Conservation (phyloP, 352 stramenopile genomes). For the Phytophthora syringae region DNA sequence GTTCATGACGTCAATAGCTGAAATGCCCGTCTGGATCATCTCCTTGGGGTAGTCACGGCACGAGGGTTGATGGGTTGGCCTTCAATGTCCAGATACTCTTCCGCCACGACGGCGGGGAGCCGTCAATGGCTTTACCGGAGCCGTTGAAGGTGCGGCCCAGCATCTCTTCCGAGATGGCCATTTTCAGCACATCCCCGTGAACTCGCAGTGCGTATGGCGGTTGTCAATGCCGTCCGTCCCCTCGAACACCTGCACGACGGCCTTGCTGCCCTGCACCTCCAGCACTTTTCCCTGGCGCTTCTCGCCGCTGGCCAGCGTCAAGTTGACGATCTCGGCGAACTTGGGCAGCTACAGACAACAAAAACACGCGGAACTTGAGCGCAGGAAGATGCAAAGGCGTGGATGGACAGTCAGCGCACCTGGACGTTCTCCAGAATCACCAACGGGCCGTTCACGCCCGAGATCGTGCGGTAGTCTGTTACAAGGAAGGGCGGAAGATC, state of each 20-base stretch:
- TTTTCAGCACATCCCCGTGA: constrained; percentile 99
- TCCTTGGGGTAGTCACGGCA: constrained; percentile 99
- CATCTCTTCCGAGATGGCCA: constrained; percentile 99
- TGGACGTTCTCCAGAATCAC: constrained; percentile 99
- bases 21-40: constrained; percentile 99
- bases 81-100: constrained; percentile 99
- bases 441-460: constrained; percentile 98
- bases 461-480: constrained; percentile 97
- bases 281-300: constrained; percentile 94
- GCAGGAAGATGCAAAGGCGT: background rate
- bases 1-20: constrained; percentile 99
- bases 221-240: constrained; percentile 99
- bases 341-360: constrained; percentile 86
- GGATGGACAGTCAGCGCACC: constrained; percentile 45
- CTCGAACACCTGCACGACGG: constrained; percentile 98
- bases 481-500: constrained; percentile 22
- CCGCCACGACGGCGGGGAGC: constrained; percentile 97
- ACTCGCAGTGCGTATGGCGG: constrained; percentile 97
- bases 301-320: constrained; percentile 97
- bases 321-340: constrained; percentile 99
- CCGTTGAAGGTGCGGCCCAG: constrained; percentile 97
- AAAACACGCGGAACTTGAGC: background rate
- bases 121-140: constrained; percentile 98
- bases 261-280: constrained; percentile 97
- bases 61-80: constrained; percentile 99